These are phyloP conservation scores for Ambrosiella cleistominuta DNA, from an alignment of 2,329 filamentous ascomycete species.

Conservation along the genomic window DNA sequence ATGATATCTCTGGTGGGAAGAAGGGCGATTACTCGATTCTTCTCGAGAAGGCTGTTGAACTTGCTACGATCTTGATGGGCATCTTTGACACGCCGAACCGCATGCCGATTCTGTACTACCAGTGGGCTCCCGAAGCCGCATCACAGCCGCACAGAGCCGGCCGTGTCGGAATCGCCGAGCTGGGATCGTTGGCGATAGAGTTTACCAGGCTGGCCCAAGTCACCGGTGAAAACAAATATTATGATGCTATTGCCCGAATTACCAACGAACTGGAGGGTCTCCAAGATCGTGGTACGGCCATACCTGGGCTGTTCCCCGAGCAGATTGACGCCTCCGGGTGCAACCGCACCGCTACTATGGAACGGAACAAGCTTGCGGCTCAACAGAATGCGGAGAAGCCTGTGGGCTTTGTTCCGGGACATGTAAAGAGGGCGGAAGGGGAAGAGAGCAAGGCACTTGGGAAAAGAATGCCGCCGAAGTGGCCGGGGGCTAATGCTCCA, in stretches of 20 bases:
- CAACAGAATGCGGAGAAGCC: not conserved
- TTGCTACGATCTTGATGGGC: conserved; percentile 64
- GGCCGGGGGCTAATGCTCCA: not conserved
- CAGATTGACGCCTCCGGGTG: conserved; percentile 66
- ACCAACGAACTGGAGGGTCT: conserved; percentile 61
- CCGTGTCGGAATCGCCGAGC: conserved; percentile 44
- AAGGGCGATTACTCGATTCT: conserved; percentile 43
- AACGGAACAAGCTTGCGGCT: conserved; percentile 11
- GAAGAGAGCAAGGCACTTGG: not conserved
- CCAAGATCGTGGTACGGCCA: conserved; percentile 48
- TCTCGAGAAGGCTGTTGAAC: conserved; percentile 59
- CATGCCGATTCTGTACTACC: conserved; percentile 71
- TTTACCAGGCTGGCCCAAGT: conserved; percentile 80
- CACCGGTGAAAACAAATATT: conserved; percentile 66
- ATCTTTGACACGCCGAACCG: conserved; percentile 85
- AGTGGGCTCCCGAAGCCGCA: conserved; percentile 51
- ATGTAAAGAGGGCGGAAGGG: not conserved
- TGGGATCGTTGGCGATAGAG: conserved; percentile 69
- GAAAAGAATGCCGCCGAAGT: not conserved
- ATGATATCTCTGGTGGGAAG: conserved; percentile 58
- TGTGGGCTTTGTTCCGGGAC: conserved; percentile 1
- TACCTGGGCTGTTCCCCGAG: conserved; percentile 68
- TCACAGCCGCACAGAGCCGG: conserved; percentile 46
- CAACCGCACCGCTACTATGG: conserved; percentile 32
- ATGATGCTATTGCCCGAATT: conserved; percentile 74